Evolutionary conservation across 352 stramenopile genomes (phyloP).

Genomic region (Phytophthora quininea): DNA sequence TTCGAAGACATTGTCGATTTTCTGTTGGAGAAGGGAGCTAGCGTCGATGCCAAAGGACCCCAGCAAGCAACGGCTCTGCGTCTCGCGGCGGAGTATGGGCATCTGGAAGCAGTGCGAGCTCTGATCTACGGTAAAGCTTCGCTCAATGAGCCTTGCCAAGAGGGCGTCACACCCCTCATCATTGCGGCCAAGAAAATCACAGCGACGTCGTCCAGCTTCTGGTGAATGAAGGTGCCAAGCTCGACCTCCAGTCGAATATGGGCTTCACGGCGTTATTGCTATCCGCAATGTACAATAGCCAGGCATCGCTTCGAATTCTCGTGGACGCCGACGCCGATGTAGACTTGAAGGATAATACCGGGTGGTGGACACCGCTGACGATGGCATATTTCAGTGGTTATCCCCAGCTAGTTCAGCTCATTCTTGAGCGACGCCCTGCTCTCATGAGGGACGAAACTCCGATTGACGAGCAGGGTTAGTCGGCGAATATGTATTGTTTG

Average conservation of each 20-base stretch:
- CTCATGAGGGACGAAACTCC: neutral
- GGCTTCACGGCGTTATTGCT: conserved; percentile 12
- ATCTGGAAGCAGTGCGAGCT: conserved; percentile 3
- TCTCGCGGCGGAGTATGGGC: conserved; percentile 8
- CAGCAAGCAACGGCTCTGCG: conserved; percentile 10
- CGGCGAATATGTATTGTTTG: no score
- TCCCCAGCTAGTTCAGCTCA: conserved; percentile 18
- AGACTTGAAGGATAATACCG: conserved; percentile 4
- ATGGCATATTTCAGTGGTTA: conserved; percentile 24
- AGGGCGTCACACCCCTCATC: conserved; percentile 13
- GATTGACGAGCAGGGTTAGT: neutral
- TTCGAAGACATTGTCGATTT: conserved; percentile 6
- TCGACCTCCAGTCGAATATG: conserved; percentile 4
- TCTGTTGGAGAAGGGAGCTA: conserved; percentile 9
- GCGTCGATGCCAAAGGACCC: conserved; percentile 9
- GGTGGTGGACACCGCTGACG: conserved; percentile 12
- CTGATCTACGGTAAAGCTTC: conserved; percentile 7
- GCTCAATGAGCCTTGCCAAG: conserved; percentile 11
- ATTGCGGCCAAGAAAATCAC: conserved; percentile 15
- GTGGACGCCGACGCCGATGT: conserved; percentile 17
- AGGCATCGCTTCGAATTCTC: conserved; percentile 19
- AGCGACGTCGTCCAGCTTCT: conserved; percentile 12
- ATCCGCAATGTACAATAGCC: conserved; percentile 12
- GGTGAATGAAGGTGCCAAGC: conserved; percentile 7
- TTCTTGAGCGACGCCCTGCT: conserved; percentile 8